Evolutionary conservation across 1,139 yeast species (phyloP).

Genomic region (Debaryomyces fabryi): DNA sequence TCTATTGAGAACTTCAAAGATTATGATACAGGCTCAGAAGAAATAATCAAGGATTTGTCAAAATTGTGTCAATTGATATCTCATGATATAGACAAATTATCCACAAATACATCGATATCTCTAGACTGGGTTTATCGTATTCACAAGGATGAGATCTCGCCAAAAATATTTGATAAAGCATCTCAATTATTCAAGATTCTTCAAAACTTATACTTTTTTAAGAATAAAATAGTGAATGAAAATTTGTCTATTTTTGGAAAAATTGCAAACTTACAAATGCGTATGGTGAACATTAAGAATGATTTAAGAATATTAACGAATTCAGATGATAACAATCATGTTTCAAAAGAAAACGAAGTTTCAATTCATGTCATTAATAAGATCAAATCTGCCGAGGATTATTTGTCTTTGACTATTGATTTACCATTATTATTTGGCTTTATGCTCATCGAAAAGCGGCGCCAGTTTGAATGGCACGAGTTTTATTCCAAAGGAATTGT

Average conservation of each 20-base stretch:
- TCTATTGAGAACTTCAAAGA: conserved; percentile 37
- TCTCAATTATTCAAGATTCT: conserved; percentile 18
- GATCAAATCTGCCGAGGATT: conserved; percentile 46
- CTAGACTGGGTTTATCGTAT: conserved; percentile 18
- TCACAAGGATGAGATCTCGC: conserved; percentile 20
- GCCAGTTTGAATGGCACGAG: conserved; percentile 70
- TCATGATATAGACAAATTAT: conserved; percentile 21
- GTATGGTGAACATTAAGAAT: conserved; percentile 38
- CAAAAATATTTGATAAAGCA: conserved; percentile 17
- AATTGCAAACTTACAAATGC: conserved; percentile 45
- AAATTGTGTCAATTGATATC: conserved; percentile 12
- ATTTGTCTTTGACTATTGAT: conserved; percentile 62
- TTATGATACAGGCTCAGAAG: conserved; percentile 8
- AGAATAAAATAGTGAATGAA: conserved; percentile 24
- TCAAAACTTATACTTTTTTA: conserved; percentile 27
- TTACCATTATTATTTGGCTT: conserved; percentile 83
- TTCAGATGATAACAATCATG: conserved; percentile 7
- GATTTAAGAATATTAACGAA: conserved; percentile 28
- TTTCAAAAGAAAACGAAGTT: conserved; percentile 10
- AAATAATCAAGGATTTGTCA: conserved; percentile 8
- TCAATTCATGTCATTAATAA: conserved; percentile 28
- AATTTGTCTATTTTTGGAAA: conserved; percentile 31
- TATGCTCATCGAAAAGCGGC: conserved; percentile 65
- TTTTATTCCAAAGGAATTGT: conserved; percentile 54
- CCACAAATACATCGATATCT: conserved; percentile 12